Evolutionary conservation across 75 land plant genomes (phyloP).

Genomic region (Selaginella tamariscina): DNA sequence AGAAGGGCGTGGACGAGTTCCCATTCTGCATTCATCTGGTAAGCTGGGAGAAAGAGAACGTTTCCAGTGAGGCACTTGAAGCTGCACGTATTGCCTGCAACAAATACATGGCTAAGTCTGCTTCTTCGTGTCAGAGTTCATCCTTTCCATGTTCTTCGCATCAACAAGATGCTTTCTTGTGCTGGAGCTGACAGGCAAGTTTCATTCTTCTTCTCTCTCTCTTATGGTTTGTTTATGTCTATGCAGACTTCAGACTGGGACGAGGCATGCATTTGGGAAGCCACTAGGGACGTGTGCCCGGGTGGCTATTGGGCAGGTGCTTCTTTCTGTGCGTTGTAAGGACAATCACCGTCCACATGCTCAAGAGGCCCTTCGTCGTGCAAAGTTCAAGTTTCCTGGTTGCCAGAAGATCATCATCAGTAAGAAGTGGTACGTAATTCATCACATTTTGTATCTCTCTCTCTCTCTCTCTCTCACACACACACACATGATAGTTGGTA

Average conservation of each 20-base stretch:
- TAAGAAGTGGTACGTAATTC: conserved; percentile 37
- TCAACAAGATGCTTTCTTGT: neutral
- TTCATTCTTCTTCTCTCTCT: neutral
- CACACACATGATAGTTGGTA: too few relatives aligned
- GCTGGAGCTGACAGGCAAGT: neutral
- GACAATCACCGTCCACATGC: conserved; percentile 42
- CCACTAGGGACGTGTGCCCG: conserved; percentile 59
- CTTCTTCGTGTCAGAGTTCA: conserved; percentile 14
- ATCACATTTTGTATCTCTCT: too few relatives aligned
- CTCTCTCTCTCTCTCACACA: too few relatives aligned
- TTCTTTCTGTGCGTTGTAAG: conserved; percentile 50
- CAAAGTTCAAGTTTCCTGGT: conserved; percentile 66
- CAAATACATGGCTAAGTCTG: conserved; percentile 12
- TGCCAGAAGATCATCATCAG: conserved; percentile 59
- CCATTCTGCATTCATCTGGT: conserved; percentile 12
- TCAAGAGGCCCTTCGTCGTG: conserved; percentile 52
- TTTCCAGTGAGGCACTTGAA: conserved; percentile 14
- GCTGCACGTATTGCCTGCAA: conserved; percentile 16
- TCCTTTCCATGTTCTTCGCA: conserved; percentile 13
- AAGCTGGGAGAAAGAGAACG: conserved; percentile 19
- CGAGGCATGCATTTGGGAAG: conserved; percentile 63
- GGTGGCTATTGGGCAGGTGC: conserved; percentile 49
- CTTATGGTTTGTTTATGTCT: neutral
- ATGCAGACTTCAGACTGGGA: conserved; percentile 49
- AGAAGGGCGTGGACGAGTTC: conserved; percentile 12